A percentile compares a stretch with the other conserved stretches of the same genome.
Evolutionary conservation across 75 land plant species (phyloP).

Genomic region (Pseudotsuga menziesii): DNA sequence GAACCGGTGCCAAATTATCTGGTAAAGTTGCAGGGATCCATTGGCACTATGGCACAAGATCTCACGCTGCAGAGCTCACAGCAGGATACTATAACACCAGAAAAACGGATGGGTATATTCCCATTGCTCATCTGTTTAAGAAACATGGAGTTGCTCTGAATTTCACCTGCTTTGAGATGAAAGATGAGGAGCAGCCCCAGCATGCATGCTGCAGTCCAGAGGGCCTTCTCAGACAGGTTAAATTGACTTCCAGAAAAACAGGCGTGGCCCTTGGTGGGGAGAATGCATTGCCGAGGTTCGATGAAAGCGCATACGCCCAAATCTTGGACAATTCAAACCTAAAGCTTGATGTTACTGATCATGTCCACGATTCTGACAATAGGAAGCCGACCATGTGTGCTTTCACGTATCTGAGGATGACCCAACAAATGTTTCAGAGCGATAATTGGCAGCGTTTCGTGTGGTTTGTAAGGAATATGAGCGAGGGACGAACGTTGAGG

Average conservation of each 20-base stretch:
- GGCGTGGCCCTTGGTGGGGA: conserved; percentile 75
- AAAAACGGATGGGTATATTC: conserved; percentile 64
- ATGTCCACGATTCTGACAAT: too few relatives aligned
- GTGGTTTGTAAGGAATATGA: conserved; percentile 68
- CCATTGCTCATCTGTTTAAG: conserved; percentile 75
- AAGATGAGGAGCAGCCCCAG: conserved; percentile 63
- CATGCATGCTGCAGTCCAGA: conserved; percentile 80
- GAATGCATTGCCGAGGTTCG: conserved; percentile 89
- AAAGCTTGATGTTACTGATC: conserved; percentile 33
- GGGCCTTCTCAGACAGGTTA: conserved; percentile 70
- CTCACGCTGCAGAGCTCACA: conserved; percentile 90
- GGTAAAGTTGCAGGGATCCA: conserved; percentile 89
- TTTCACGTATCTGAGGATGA: conserved; percentile 80
- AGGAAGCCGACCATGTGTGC: conserved; percentile 46
- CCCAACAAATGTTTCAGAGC: conserved; percentile 61
- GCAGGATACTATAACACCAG: conserved; percentile 96
- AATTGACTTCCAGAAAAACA: conserved; percentile 45
- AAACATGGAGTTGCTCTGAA: conserved; percentile 66
- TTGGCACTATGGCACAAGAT: conserved; percentile 83
- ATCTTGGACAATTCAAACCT: conserved; percentile 31
- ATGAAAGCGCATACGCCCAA: conserved; percentile 56
- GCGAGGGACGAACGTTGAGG: conserved; percentile 31
- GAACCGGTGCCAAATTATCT: conserved; percentile 36
- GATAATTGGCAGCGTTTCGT: conserved; percentile 75
- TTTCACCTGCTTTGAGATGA: conserved; percentile 98